Evolutionary conservation across 73 alveolate genomes (phyloP), one percentile per base, ranked within the genome.

Genomic region (Paramecium tetraurelia): DNA sequence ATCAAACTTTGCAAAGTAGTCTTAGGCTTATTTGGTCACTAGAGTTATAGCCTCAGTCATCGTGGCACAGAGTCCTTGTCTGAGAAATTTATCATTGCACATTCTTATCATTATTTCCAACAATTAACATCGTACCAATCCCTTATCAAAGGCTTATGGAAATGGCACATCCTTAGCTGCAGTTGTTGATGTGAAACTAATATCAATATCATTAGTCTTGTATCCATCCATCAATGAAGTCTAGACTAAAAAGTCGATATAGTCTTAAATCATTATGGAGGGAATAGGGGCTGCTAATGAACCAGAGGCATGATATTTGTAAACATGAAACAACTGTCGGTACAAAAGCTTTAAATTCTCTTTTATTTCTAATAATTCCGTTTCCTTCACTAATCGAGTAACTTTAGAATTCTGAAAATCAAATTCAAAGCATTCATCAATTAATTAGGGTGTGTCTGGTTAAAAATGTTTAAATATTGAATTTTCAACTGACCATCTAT

Each of bases 41-140:
- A 22, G 21, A 80, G 9, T 18, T 10, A 80, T 33, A 20, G 86
- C 53, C 7, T 72, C 86, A 0, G 59, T 22, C 86, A 72, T 72
- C 2, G 86, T 35, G 0, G 57, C n/a, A 72, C 57, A 72, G 6
- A 72, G 20, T 16, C 86, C 86, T 35, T 35, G 7, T 35, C 86
- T 72, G 0, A 72, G 11, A 24, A 44, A 80, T 46, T 80, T 44
- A 44, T 80, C 90, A 22, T 44, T 44, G 21, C 76, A 80, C 35
- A 80, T 24, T 80, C 90, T 80, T 43, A 80, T 80, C 75, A 80
- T 44, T 8, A 80, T 80, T 44, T 80, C 90, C 20, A 80, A 41
- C 7, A 80, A 80, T 44, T 80, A 80, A 22, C 75, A 80, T 16
- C 90, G 48, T 3, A 80, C 90, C 18, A 80, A 80, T 2, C 90